A percentile compares a stretch with the other conserved stretches of the same genome.
These are phyloP conservation scores for Phialemoniopsis sp. DNA, from an alignment of 2,329 filamentous ascomycete genomes.

Conservation along the genomic window DNA sequence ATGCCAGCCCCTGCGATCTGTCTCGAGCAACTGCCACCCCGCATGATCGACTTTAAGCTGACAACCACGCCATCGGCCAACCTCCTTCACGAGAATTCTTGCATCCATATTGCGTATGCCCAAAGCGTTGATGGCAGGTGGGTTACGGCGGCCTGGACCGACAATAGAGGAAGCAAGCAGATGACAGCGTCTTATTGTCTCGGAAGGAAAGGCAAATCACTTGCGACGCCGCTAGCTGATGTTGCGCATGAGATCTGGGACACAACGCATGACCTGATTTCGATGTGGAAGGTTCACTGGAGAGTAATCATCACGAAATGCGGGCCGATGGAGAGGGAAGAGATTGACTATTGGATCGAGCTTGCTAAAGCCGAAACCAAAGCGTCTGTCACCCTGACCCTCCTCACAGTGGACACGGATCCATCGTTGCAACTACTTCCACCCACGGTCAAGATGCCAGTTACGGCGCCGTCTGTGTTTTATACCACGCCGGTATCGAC, in stretches of 20 bases:
- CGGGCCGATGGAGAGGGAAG: conserved; percentile 62
- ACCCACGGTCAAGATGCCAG: conserved; percentile 43
- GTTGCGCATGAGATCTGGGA: conserved; percentile 76
- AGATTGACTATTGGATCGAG: conserved; percentile 56
- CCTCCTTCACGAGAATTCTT: conserved; percentile 72
- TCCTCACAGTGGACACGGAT: conserved; percentile 62
- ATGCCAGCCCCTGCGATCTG: conserved; percentile 67
- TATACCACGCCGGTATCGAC: conserved; percentile 66
- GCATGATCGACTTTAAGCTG: conserved; percentile 72
- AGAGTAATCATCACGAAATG: conserved; percentile 71
- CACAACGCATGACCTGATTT: conserved; percentile 70
- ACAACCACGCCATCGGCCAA: conserved; percentile 64
- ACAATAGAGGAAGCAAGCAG: conserved; percentile 70
- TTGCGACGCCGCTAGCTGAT: conserved; percentile 52
- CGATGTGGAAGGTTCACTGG: conserved; percentile 69
- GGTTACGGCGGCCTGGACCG: conserved; percentile 78
- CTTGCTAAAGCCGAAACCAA: conserved; percentile 48
- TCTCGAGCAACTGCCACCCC: conserved; percentile 66
- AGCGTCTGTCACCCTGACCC: conserved; percentile 48
- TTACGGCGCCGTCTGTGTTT: conserved; percentile 36
- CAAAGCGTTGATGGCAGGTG: conserved; percentile 72
- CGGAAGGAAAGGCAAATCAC: conserved; percentile 48
- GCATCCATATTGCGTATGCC: conserved; percentile 76
- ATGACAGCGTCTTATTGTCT: conserved; percentile 71
- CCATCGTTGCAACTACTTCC: conserved; percentile 62